Evolutionary conservation across 345 rosid genomes (phyloP).

Genomic region (Sonneratia caseolaris): DNA sequence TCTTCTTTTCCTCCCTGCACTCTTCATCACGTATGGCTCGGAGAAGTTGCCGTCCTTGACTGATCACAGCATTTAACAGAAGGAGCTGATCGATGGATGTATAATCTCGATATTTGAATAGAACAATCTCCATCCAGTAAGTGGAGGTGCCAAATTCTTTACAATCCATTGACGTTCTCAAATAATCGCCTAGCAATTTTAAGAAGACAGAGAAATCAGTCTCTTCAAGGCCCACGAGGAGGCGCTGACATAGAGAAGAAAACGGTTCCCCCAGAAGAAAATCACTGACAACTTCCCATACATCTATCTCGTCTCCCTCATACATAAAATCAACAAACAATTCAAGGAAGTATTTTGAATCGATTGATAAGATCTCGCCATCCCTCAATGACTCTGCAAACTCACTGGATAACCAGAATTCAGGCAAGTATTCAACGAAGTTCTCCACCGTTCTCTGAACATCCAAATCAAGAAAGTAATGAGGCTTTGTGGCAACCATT

Average conservation of each 20-base stretch:
- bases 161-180: conserved; percentile 18
- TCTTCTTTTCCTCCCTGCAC: conserved; percentile 24
- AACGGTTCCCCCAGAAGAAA: conserved; percentile 59
- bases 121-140: conserved; percentile 50
- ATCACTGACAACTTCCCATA: conserved; percentile 62
- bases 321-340: conserved; percentile 57
- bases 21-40: conserved; percentile 56
- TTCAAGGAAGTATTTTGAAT: conserved; percentile 53
- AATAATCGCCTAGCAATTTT: conserved; percentile 30
- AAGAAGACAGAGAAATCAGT: conserved; percentile 39
- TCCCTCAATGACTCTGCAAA: conserved; percentile 71
- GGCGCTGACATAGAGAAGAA: conserved; percentile 54
- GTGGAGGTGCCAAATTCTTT: conserved; percentile 28
- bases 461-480: conserved; percentile 87
- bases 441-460: conserved; percentile 61
- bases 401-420: conserved; percentile 83
- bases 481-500: conserved; percentile 89
- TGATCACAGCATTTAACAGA: conserved; percentile 48
- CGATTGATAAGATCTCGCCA: conserved; percentile 62
- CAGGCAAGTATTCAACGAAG: conserved; percentile 69
- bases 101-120: conserved; percentile 31
- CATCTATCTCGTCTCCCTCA: conserved; percentile 48
- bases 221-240: conserved; percentile 67
- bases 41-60: conserved; percentile 57
- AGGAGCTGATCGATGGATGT: conserved; percentile 58